Evolutionary conservation across 495 filamentous ascomycete genomes (phyloP).

Genomic region (Lindgomyces ingoldianus): DNA sequence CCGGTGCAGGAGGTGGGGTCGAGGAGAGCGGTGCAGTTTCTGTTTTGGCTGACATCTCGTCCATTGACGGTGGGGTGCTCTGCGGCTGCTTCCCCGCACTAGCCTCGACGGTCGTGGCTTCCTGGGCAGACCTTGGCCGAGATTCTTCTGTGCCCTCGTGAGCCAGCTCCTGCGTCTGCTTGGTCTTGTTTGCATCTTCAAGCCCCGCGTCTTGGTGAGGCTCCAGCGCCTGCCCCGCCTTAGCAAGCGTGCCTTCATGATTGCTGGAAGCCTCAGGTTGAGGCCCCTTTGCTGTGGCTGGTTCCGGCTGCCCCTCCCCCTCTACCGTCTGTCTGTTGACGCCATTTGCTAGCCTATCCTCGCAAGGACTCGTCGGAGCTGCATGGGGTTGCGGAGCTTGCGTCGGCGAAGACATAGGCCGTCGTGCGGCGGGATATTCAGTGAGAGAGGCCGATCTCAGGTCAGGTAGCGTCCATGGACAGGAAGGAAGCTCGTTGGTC

Average conservation of each 20-base stretch:
- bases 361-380: conserved; percentile 5
- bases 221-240: conserved; percentile 18
- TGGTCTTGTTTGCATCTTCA: neutral
- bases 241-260: neutral
- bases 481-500: neutral
- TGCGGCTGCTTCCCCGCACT: neutral
- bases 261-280: neutral
- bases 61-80: neutral
- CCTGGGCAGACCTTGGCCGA: neutral
- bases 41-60: conserved; percentile 9
- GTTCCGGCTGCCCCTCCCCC: neutral
- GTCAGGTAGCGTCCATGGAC: conserved; percentile 21
- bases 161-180: neutral
- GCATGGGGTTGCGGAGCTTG: conserved; percentile 27
- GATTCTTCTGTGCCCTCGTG: neutral
- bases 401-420: conserved; percentile 35
- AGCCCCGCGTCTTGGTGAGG: conserved; percentile 5
- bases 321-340: neutral
- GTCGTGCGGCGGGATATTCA: conserved; percentile 19
- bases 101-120: neutral
- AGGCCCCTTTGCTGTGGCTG: neutral
- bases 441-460: neutral
- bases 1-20: conserved; percentile 29
- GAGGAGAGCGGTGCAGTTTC: conserved; percentile 10
- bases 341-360: conserved; percentile 10